Evolutionary conservation across 768 basidiomycete species (phyloP).

Genomic region (Galerina marginata): DNA sequence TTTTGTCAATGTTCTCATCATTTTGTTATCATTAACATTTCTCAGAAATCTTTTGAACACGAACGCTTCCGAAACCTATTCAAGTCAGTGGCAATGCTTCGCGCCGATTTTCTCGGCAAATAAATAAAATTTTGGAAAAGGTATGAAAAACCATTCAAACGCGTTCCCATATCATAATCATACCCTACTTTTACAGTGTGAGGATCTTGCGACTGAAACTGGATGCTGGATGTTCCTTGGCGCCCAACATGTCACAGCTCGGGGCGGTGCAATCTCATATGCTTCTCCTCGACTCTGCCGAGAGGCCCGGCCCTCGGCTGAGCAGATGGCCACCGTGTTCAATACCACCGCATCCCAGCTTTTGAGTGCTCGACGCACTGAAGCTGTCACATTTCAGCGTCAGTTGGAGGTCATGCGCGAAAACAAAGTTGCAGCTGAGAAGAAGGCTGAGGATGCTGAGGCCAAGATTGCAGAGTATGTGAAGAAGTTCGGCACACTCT

Average conservation of each 20-base stretch:
- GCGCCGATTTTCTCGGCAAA: background rate
- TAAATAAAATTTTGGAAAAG: background rate
- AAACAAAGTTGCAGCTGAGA: background rate
- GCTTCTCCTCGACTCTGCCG: background rate
- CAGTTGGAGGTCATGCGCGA: background rate
- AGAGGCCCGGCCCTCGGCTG: background rate
- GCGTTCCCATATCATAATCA: no score
- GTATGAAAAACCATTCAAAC: background rate
- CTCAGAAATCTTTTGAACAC: background rate
- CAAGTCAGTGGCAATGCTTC: background rate
- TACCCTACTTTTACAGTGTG: background rate
- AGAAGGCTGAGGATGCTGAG: background rate
- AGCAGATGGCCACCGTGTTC: background rate
- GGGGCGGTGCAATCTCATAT: background rate
- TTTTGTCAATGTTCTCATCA: background rate
- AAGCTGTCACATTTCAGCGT: background rate
- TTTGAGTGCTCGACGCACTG: background rate
- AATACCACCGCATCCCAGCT: background rate
- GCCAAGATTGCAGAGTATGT: background rate
- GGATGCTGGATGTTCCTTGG: background rate
- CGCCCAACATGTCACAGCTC: background rate
- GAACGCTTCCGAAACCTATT: background rate
- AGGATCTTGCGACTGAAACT: background rate
- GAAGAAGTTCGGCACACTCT: background rate
- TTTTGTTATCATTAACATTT: no score